phyloP scores from a whole-genome alignment of 129 eudicot species.

The Artemisia tridentata region DNA sequence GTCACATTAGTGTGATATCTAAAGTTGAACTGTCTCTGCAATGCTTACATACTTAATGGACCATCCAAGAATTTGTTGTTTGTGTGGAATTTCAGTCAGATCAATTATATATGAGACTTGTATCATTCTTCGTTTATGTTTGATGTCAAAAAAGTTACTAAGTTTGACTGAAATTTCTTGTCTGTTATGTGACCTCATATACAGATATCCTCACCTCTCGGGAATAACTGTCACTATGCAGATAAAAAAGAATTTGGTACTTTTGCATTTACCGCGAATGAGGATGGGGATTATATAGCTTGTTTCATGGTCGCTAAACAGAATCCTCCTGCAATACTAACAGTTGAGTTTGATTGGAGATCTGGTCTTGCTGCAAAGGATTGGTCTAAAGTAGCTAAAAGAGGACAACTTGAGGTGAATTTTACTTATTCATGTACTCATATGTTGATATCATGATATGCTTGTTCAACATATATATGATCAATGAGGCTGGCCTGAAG shows the following conservation, averaged over 20 bases:
- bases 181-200: conserved; percentile 8
- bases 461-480: neutral
- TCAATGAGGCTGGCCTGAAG: neutral
- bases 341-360: conserved; percentile 77
- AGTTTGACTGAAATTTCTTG: neutral
- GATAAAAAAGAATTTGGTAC: conserved; percentile 54
- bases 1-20: neutral
- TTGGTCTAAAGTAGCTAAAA: conserved; percentile 80
- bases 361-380: conserved; percentile 79
- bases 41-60: neutral
- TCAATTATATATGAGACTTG: neutral
- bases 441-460: too few relatives aligned
- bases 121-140: neutral
- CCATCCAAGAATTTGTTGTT: conserved; percentile 3
- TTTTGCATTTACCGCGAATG: conserved; percentile 64
- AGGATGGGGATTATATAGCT: conserved; percentile 73
- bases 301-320: conserved; percentile 72
- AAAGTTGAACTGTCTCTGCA: neutral
- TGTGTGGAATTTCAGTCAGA: neutral
- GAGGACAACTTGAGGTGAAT: conserved; percentile 64
- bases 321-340: conserved; percentile 43
- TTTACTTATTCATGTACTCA: neutral
- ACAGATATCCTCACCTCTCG: conserved; percentile 67
- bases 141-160: neutral
- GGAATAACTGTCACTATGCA: conserved; percentile 57